These are phyloP conservation scores for Trifolium subterraneum DNA, from an alignment of 306 rosid species.

Conservation along the genomic window DNA sequence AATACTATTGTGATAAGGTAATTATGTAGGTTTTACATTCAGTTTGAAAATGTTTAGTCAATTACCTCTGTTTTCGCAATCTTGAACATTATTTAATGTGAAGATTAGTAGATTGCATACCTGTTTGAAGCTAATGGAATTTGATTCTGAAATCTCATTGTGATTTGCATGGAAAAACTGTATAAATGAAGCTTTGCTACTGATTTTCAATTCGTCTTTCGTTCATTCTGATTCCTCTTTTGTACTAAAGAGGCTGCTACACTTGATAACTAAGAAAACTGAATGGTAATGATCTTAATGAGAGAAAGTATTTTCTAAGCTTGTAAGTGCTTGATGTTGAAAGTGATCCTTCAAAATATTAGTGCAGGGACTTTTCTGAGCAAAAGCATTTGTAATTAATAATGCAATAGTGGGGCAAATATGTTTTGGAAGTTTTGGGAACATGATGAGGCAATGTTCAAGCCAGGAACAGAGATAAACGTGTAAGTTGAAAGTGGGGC, in stretches of 20 bases:
- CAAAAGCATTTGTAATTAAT: not conserved
- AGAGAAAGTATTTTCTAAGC: not conserved
- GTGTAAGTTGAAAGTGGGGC: not conserved
- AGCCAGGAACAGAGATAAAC: not conserved
- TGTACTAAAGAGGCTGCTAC: not conserved
- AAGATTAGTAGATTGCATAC: not conserved
- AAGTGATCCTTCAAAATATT: not conserved
- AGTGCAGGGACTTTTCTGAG: not conserved
- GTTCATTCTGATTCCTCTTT: not conserved
- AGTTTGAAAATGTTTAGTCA: constrained; percentile 8
- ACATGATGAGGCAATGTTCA: not conserved
- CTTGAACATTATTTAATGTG: not conserved
- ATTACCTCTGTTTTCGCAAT: constrained; percentile 8
- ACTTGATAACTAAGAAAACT: not conserved
- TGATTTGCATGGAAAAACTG: not conserved
- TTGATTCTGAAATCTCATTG: not conserved
- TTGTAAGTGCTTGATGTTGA: not conserved
- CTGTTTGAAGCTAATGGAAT: not conserved
- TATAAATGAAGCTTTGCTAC: not conserved
- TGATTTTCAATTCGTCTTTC: not conserved
- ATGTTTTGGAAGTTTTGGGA: not conserved
- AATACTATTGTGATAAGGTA: constrained; percentile 6
- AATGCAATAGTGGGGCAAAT: not conserved
- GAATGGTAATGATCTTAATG: not conserved
- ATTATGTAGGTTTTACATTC: constrained; percentile 6